Evolutionary conservation across 768 basidiomycete genomes (phyloP), one percentile per base, ranked within the genome.

Genomic region (Tricholoma matsutake): DNA sequence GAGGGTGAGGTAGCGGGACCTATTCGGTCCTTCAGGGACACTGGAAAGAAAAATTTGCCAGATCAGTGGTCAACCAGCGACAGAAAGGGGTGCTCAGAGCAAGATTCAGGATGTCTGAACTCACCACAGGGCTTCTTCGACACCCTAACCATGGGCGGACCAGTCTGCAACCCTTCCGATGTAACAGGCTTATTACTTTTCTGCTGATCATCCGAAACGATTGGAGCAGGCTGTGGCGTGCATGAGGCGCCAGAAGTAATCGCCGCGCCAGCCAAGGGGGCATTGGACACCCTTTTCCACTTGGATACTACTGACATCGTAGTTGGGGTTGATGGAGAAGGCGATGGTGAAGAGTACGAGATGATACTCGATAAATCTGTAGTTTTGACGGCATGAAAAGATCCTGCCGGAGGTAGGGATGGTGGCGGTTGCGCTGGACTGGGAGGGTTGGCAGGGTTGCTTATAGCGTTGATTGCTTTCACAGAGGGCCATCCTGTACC

Each of bases 401-500:
- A 14, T 35, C 60, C 28, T 35, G 64, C 57, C 31, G 64, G 61
- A 2, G 66, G 54, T 9, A 65, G 62, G 45, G 64, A 28, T n/a
- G 67, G 58, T 8, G 68, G 56, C 51, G 62, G 32, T 11, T 63
- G 63, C 14, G 69, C 60, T 41, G 67, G 64, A n/a, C 56, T 39
- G 16, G 63, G 45, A 14, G 67, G 58, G 29, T 62, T 35, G 43
- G 69, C 61, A 43, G 62, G 53, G 29, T 63, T 54, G 41, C 47
- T 63, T 43, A 57, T 57, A 56, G 32, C 39, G 31, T 63, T 66
- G 16, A 65, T 45, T 28, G 64, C 60, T 58, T 72, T 71, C 20
- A 68, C 70, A 22, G 70, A 70, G n/a, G 81, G 79, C 81, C 84
- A 84, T 9, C 80, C 79, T 47, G 73, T 74, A 10, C 83, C 83